Evolutionary conservation across 1,139 yeast species (phyloP), one percentile per base, ranked within the genome.

Genomic region (Magnusiomyces ingens): DNA sequence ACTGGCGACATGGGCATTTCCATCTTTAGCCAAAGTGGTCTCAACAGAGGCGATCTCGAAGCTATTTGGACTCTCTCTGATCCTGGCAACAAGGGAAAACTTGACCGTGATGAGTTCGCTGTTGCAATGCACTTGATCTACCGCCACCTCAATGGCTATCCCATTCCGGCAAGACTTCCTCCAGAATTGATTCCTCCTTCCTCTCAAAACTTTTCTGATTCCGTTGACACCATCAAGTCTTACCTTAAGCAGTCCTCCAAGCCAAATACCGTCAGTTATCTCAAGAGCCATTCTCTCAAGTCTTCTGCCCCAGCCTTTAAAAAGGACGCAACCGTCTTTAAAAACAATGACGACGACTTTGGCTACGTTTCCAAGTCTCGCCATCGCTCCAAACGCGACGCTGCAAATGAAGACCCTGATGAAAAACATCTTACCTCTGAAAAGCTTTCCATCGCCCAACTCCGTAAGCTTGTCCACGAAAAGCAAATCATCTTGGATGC

Each of bases 101-200:
- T 93, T 62, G 79, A 89, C 52, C 81, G 80, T 62, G 79, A 84
- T 62, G 99, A 93, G 69, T 93, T 93, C 69, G 84, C 95, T 1
- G 93, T 93, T 62, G 98, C 99, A 4, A 85, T 93, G 85, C 94
- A 85, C 68, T 78, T 94, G 64, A 95, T 94, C 41, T 94, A 90
- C 68, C 84, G 85, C 69, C 82, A 81, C 59, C 76, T 90, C 59
- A 79, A 88, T 6, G 98, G 98, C 35, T 79, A 78, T 50, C 81
- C 79, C 11, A 75, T 93, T 60, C 99, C 99, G 1, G 79, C 82
- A n/a, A 59, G 70, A 15, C 64, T 74, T 19, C 77, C 77, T 1
- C 73, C 76, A 1, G 85, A 77, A 60, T 85, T 86, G 40, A 72
- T 89, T 54, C 97, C 98, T 6, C 75, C 95, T 2, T 87, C 96